These are phyloP conservation scores for Colletotrichum sp. DNA, from an alignment of 2,329 filamentous ascomycete genomes.

Conservation along the genomic window DNA sequence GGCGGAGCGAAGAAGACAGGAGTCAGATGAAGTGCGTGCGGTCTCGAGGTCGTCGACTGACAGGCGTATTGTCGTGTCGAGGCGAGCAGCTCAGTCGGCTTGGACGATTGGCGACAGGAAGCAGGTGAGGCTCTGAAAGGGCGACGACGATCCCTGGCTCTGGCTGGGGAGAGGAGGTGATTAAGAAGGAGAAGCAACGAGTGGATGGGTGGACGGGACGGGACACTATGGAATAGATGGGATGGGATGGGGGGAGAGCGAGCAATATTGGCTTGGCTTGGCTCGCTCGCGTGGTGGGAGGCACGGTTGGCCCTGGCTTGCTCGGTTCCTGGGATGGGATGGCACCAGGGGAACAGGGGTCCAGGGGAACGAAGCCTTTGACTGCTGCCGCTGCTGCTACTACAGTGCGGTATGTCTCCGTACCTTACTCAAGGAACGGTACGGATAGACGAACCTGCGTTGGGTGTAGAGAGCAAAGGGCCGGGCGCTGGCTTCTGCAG, in stretches of 20 bases:
- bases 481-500: slow-evolving; percentile 5
- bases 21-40: background rate
- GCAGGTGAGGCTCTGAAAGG: slow-evolving; percentile 1
- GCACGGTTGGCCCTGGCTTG: slow-evolving; percentile 9
- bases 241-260: background rate
- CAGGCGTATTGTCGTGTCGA: background rate
- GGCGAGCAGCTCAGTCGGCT: background rate
- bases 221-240: background rate
- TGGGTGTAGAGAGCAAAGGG: background rate
- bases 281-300: slow-evolving; percentile 6
- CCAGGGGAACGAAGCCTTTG: background rate
- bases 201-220: background rate
- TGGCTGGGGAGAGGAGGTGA: background rate
- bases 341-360: slow-evolving; percentile 1
- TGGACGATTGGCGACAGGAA: background rate
- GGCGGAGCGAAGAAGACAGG: background rate
- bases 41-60: background rate
- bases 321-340: background rate
- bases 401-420: background rate
- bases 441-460: background rate
- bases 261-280: slow-evolving; percentile 19
- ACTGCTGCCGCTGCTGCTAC: background rate
- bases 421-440: background rate
- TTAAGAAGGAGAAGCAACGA: slow-evolving; percentile 1
- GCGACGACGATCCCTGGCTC: slow-evolving; percentile 1